phyloP scores from a whole-genome alignment of 768 basidiomycete genomes.

The Lentinus tigrinus region DNA sequence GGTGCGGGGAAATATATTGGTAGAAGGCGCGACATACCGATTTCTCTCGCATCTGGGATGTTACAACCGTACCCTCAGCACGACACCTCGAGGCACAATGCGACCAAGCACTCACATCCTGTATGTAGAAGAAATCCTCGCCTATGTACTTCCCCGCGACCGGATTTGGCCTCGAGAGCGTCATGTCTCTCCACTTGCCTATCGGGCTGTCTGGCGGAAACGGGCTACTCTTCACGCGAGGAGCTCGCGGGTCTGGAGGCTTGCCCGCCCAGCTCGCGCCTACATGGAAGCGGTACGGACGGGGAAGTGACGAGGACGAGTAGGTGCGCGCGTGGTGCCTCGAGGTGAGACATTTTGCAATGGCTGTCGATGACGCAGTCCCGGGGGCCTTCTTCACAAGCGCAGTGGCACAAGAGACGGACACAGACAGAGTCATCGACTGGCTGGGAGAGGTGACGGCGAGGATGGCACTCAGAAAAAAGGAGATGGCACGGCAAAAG shows the following conservation, averaged over 20 bases:
- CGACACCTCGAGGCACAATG: background rate
- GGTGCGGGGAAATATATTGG: conserved; percentile 12
- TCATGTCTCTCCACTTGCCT: conserved; percentile 69
- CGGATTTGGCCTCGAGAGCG: conserved; percentile 46
- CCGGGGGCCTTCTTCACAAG: conserved; percentile 7
- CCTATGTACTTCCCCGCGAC: conserved; percentile 42
- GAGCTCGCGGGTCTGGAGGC: conserved; percentile 40
- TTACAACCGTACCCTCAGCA: background rate
- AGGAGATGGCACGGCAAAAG: background rate
- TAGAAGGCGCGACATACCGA: conserved; percentile 56
- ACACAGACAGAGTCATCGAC: conserved; percentile 7
- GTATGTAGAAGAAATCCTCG: conserved; percentile 67
- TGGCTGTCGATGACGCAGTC: background rate
- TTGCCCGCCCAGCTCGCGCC: conserved; percentile 81
- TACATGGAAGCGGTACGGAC: conserved; percentile 71
- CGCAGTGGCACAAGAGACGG: background rate
- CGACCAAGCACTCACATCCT: conserved; percentile 50
- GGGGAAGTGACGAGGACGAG: conserved; percentile 31
- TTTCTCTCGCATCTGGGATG: conserved; percentile 68
- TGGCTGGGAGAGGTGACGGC: background rate
- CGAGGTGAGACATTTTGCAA: background rate
- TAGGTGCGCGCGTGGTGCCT: conserved; percentile 7
- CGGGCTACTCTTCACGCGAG: conserved; percentile 38
- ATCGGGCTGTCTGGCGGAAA: conserved; percentile 60
- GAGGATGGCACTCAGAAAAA: background rate